Base-by-base conservation (phyloP, 805 yeast species). In the Nakazawaea molendinolei region DNA sequence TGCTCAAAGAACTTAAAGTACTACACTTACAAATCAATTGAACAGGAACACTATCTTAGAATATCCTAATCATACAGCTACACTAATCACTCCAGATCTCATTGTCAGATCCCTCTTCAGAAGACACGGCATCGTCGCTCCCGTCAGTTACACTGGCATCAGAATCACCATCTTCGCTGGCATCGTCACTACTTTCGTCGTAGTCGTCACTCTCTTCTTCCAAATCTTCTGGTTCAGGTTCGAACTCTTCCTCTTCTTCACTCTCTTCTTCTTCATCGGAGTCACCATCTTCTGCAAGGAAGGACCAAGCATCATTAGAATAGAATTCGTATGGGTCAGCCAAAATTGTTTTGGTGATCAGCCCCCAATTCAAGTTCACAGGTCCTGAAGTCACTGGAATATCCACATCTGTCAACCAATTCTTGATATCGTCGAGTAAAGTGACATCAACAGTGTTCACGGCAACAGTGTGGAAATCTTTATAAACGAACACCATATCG, bases 361-460 rank as follows among this genome's bases (percentile, higher is more conserved):
- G 80, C 10, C 78, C 68, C 98, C 98, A 92, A 63, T 86, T 87
- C 74, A 92, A 77, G 64, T 90, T 90, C 63, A 92, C 82, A 30
- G 95, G 89, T 36, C 97, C 96, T 51, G 87, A 96, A 53, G 89
- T 83, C 64, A 72, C 79, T 25, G 98, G 95, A 44, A 92, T 83
- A 57, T 92, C 98, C 53, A 92, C 95, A 56, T 92, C 95, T n/a
- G 95, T 86, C 41, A 92, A 67, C 98, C 98, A 92, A 34, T 86
- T 86, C 59, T 90, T 92, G 43, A 92, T 84, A 54, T 84, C 90
- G 55, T 92, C 98, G 39, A 92, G 64, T 36, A 83, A 71, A 51
- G 84, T 94, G 75, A 87, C 86, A 24, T 97, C 97, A 41, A 92
- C 86, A 3, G 97, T 87, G 58, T 90, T 90, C 45, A 92, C 77